A percentile compares a stretch with the other conserved stretches of the same genome.
Evolutionary conservation across 1,284 basidiomycete genomes (phyloP).

Genomic region (Pholiota adiposa): DNA sequence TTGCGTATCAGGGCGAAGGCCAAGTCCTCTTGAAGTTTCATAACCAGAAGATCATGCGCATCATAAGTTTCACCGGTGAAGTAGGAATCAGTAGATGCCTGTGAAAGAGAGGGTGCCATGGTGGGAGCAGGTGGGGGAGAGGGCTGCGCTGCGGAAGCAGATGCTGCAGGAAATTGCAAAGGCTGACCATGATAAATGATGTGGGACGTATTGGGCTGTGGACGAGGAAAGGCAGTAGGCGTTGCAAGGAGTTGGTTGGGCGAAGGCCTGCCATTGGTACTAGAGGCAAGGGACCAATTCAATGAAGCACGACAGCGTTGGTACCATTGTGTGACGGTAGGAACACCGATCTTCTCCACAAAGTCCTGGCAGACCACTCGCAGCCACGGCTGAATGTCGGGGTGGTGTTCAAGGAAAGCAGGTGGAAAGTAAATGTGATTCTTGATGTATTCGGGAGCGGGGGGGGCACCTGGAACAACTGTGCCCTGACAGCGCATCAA

Average conservation of each 20-base stretch:
- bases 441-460: neutral
- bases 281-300: neutral
- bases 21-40: too few relatives aligned
- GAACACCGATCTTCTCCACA: slow-evolving; percentile 1
- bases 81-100: too few relatives aligned
- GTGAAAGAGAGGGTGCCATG: too few relatives aligned
- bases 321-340: neutral
- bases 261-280: too few relatives aligned
- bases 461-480: neutral
- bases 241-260: neutral
- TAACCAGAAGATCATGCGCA: too few relatives aligned
- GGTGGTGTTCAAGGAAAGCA: neutral
- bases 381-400: neutral
- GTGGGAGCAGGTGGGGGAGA: neutral
- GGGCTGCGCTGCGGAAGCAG: neutral
- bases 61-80: too few relatives aligned
- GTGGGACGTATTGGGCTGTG: neutral
- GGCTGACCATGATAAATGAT: neutral
- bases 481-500: neutral
- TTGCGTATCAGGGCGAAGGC: too few relatives aligned
- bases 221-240: neutral
- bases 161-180: neutral
- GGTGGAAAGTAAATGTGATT: slow-evolving; percentile 1
- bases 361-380: neutral
- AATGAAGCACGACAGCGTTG: neutral